Conservation (phyloP, 768 basidiomycete species). For the Tricholoma hemisulphureum region DNA sequence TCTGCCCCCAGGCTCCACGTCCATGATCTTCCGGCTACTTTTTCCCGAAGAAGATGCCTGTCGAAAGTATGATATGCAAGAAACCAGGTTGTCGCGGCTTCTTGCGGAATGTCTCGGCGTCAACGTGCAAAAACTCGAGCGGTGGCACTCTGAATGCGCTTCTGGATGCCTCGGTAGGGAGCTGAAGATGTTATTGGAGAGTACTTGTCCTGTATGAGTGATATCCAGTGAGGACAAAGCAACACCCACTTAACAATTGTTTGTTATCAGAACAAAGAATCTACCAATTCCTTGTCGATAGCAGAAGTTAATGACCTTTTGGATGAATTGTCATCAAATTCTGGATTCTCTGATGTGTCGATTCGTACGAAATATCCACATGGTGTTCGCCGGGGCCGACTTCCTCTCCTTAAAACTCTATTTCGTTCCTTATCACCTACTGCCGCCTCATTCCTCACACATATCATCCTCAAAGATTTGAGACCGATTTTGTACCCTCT, state of each 20-base stretch:
- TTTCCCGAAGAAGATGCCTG: constrained; percentile 79
- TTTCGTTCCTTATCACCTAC: constrained; percentile 59
- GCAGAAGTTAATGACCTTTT: constrained; percentile 63
- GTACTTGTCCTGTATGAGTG: constrained; percentile 38
- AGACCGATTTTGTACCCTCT: constrained; percentile 76
- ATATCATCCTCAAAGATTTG: constrained; percentile 87
- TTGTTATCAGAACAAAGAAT: constrained; percentile 29
- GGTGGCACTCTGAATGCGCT: constrained; percentile 41
- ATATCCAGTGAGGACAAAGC: background rate
- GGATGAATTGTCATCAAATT: constrained; percentile 71
- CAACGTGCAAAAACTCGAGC: constrained; percentile 25
- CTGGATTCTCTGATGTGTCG: constrained; percentile 54
- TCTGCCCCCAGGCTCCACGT: constrained; percentile 52
- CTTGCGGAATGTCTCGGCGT: constrained; percentile 52
- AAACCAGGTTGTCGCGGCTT: constrained; percentile 52
- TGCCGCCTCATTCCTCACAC: constrained; percentile 70
- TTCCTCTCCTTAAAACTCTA: constrained; percentile 49
- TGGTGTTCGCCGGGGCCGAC: constrained; percentile 26
- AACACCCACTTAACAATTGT: background rate
- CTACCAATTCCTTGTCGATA: constrained; percentile 39
- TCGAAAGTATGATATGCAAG: constrained; percentile 74
- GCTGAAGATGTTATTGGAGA: constrained; percentile 45
- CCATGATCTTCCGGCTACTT: constrained; percentile 67
- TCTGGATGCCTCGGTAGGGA: constrained; percentile 74
- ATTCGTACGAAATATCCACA: constrained; percentile 35